Base-by-base conservation (phyloP, 106 monocot species). In the Iris macrosiphon region DNA sequence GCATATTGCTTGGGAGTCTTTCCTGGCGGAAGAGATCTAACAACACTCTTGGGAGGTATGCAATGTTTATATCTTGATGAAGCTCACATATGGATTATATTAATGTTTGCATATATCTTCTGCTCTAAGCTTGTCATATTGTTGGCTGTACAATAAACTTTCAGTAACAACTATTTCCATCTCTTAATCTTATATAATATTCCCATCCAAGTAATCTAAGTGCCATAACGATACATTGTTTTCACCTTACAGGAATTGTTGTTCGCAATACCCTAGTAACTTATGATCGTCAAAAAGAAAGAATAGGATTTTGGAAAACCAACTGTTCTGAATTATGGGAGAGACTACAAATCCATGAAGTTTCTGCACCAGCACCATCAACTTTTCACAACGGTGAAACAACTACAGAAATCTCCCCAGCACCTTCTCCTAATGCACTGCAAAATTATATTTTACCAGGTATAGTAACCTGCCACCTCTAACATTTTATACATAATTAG, bases 291-390 rank as follows among this genome's bases (percentile, higher is more conserved):
- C 82, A 82, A 26, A 90, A 90, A 61, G 52, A 89, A 57, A 82
- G 57, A 66, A 80, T 96, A 67, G 96, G 96, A n/a, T 96, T 96
- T 54, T 90, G 90, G 96, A 98, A 90, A 80, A 98, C 96, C 27
- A 98, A 98, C 55, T 98, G 96, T 67, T 95, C 95, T 12, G 67
- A 79, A 31, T 67, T 89, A 45, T 85, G 73, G 85, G 60, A 89
- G 32, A 68, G 64, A 34, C 45, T 89, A 25, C 76, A 70, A 52
- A 61, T 56, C 24, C 42, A 32, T 73, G 80, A 38, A 18, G 69
- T 74, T 29, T 74, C 86, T 57, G 62, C 79, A 42, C 79, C 80
- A 29, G 66, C 77, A 69, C 77, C 83, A 17, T 67, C 57, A 34
- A 42, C 40, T 61, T 61, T 27, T 45, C 25, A 41, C 30, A 35